phyloP scores from a whole-genome alignment of 208 protist genomes.

The Herpetomonas tarakana region DNA sequence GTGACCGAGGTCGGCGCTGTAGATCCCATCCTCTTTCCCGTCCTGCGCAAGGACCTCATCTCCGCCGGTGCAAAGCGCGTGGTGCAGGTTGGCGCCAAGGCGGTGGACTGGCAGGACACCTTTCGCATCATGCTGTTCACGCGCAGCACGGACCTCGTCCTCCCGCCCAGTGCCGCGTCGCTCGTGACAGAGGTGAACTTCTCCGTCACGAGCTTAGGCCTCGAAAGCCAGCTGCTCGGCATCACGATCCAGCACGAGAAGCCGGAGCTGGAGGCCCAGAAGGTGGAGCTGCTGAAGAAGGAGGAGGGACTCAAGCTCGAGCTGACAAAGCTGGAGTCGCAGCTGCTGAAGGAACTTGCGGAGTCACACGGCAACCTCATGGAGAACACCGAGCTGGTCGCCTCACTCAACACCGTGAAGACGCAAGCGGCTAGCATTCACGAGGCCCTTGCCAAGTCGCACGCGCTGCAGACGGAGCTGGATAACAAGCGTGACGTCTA shows the following conservation, averaged over 20 bases:
- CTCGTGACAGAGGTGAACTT: constrained; percentile 96
- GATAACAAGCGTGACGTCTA: constrained; percentile 95
- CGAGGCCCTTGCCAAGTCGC: constrained; percentile 79
- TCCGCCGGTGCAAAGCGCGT: constrained; percentile 87
- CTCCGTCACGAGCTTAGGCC: constrained; percentile 93
- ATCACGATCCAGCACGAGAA: constrained; percentile 95
- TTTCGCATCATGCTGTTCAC: constrained; percentile 96
- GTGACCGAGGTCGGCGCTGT: constrained; percentile 95
- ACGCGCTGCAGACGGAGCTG: constrained; percentile 86
- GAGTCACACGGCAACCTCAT: constrained; percentile 93
- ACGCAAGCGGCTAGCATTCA: constrained; percentile 83
- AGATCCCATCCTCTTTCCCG: constrained; percentile 92
- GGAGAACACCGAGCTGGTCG: constrained; percentile 94
- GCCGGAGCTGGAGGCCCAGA: constrained; percentile 94
- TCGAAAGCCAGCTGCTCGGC: constrained; percentile 96
- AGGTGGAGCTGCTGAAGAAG: constrained; percentile 91
- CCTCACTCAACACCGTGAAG: constrained; percentile 94
- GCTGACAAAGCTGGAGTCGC: constrained; percentile 91
- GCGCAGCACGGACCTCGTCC: constrained; percentile 78
- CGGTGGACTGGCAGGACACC: constrained; percentile 95
- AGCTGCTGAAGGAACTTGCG: constrained; percentile 91
- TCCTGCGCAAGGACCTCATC: constrained; percentile 94
- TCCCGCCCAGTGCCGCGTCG: constrained; percentile 87
- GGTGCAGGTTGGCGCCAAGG: constrained; percentile 96
- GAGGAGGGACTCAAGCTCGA: constrained; percentile 96